Percentiles rank a stretch among this genome's conserved stretches.
Evolutionary conservation across 1,284 basidiomycete species (phyloP).

Genomic region (Sutorius eximius): DNA sequence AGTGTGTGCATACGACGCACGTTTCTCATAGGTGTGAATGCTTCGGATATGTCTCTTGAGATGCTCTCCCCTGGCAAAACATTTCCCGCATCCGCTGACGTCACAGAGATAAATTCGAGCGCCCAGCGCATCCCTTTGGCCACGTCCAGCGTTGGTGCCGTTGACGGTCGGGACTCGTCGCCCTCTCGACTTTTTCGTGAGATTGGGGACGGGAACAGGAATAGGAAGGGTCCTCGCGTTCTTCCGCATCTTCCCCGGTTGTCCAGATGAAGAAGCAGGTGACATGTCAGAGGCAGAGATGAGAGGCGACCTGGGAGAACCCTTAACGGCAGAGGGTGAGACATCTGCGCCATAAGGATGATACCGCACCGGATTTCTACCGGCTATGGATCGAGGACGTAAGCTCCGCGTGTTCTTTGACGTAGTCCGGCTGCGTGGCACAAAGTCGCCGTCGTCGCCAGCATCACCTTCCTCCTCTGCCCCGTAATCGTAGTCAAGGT

Average conservation of each 20-base stretch:
- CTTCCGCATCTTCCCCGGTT: constrained; percentile 36
- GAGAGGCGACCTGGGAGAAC: constrained; percentile 34
- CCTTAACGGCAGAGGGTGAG: constrained; percentile 34
- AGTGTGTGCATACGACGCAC: constrained; percentile 38
- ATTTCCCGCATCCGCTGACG: constrained; percentile 76
- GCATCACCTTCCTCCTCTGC: constrained; percentile 31
- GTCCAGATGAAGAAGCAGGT: constrained; percentile 23
- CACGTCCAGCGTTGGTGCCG: constrained; percentile 18
- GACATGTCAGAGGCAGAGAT: constrained; percentile 31
- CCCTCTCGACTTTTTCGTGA: constrained; percentile 72
- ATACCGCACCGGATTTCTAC: constrained; percentile 35
- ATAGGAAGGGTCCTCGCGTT: constrained; percentile 46
- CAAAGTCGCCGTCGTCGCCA: constrained; percentile 38
- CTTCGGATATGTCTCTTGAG: constrained; percentile 64
- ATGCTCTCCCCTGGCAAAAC: constrained; percentile 65
- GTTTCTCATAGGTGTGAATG: constrained; percentile 69
- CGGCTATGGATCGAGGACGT: constrained; percentile 38
- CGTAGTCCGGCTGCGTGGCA: constrained; percentile 32
- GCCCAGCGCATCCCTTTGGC: constrained; percentile 40
- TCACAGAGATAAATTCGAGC: constrained; percentile 68
- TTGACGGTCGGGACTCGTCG: constrained; percentile 65
- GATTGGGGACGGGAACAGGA: constrained; percentile 68
- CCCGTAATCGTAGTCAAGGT: constrained; percentile 29
- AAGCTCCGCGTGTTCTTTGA: constrained; percentile 40
- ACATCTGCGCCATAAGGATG: constrained; percentile 33